phyloP scores from a whole-genome alignment of 495 filamentous ascomycete species.

The Daldinia vernicosa region DNA sequence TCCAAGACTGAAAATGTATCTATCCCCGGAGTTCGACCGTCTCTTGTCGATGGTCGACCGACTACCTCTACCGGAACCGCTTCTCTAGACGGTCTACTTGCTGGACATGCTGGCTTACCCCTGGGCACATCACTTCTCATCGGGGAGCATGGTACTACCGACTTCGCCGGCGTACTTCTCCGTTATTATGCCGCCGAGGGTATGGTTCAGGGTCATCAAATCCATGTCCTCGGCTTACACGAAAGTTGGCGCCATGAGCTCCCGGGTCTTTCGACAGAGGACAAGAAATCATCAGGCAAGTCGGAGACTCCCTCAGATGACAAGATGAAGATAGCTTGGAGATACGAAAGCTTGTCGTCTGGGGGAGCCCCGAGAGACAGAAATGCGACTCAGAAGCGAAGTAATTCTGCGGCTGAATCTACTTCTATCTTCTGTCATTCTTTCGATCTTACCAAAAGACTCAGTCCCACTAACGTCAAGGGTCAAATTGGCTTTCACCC shows the following conservation, averaged over 20 bases:
- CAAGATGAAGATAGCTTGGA: slow-evolving; percentile 98
- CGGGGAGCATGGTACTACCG: slow-evolving; percentile 94
- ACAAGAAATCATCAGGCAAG: slow-evolving; percentile 51
- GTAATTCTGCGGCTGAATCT: slow-evolving; percentile 18
- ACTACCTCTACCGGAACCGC: slow-evolving; percentile 91
- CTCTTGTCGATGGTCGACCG: slow-evolving; percentile 84
- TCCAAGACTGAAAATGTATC: slow-evolving; percentile 48
- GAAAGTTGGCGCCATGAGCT: slow-evolving; percentile 84
- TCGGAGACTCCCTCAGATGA: slow-evolving; percentile 59
- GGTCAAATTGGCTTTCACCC: slow-evolving; percentile 57
- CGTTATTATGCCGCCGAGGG: slow-evolving; percentile 94
- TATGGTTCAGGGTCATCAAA: slow-evolving; percentile 86
- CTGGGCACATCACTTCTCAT: slow-evolving; percentile 82
- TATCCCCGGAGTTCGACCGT: slow-evolving; percentile 79
- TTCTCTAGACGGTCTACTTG: slow-evolving; percentile 84
- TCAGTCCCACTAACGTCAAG: slow-evolving; percentile 64
- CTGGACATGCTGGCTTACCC: slow-evolving; percentile 87
- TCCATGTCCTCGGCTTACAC: slow-evolving; percentile 83
- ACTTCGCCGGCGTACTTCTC: slow-evolving; percentile 86
- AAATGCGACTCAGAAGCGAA: slow-evolving; percentile 35
- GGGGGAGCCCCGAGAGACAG: slow-evolving; percentile 61
- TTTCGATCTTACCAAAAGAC: slow-evolving; percentile 89
- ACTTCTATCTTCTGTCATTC: slow-evolving; percentile 76
- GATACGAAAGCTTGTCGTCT: slow-evolving; percentile 86
- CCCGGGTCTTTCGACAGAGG: slow-evolving; percentile 71